Base-by-base conservation (phyloP, 768 basidiomycete species). In the Tulasnella sp. region DNA sequence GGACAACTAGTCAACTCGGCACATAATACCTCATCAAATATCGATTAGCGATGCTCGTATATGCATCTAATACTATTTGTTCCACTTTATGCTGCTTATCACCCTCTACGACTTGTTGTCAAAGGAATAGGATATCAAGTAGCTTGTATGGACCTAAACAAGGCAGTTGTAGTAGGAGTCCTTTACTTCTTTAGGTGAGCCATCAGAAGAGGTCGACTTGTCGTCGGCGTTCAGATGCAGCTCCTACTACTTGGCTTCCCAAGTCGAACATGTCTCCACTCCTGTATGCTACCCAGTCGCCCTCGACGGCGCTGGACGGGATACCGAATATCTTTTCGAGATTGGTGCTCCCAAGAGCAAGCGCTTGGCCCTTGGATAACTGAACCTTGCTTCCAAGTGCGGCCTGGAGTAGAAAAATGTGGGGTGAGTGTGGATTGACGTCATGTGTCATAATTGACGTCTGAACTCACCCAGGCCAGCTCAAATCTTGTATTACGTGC, bases 401-500 rank as follows among this genome's bases (percentile, higher is more conserved):
- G 31, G 75, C 76, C 69, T 76, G 53, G 1, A 59, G 25, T 49
- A 49, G 50, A 27, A n/a, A 52, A 60, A 49, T 31, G 12, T 27
- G 15, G 55, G 51, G 73, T 70, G 49, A 73, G 66, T 15, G 5
- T 4, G 22, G 27, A 57, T 10, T 46, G 7, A 21, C n/a, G 3
- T 45, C 42, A 11, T 27, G 5, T 5, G 22, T 19, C 2, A 57
- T 17, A 21, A 17, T 2, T 3, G 44, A n/a, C 30, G 21, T 21
- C 21, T 25, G n/a, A 53, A 72, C 80, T 64, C 62, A 84, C 87
- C 91, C 92, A 93, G 44, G 80, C 86, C 29, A 81, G 71, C 63
- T 94, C 90, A 63, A 91, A 87, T 15, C 85, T 79, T 9, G 85
- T 76, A 66, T 85, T 89, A 24, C 87, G 79, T 5, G 85, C 83